Conservation (phyloP, 2,329 filamentous ascomycete genomes). For the Penicillium sp. region DNA sequence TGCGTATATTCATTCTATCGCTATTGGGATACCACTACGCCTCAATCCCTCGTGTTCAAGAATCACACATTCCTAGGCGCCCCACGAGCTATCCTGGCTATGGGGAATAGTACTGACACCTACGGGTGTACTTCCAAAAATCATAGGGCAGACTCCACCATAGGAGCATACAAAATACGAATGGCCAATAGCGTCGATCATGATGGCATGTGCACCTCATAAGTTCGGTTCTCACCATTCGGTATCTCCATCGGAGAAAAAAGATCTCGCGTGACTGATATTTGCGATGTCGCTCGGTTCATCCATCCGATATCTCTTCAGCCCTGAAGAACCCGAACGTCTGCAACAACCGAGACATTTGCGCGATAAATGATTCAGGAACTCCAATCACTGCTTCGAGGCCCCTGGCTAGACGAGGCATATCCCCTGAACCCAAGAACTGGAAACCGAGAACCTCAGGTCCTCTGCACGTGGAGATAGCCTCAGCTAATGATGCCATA, state of each 20-base stretch:
- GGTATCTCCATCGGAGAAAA: background rate
- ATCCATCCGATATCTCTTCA: background rate
- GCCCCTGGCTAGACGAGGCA: conserved; percentile 8
- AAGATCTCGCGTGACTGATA: background rate
- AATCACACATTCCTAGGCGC: background rate
- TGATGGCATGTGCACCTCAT: conserved; percentile 10
- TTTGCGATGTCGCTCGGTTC: background rate
- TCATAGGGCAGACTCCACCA: conserved; percentile 13
- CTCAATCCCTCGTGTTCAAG: conserved; percentile 1
- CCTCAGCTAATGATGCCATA: background rate
- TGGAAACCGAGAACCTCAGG: background rate
- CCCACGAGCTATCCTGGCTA: background rate
- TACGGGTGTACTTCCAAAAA: background rate
- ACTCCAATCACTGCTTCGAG: conserved; percentile 4
- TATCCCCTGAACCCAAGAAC: background rate
- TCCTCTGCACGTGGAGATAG: no score
- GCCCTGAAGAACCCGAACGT: background rate
- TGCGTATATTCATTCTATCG: no score
- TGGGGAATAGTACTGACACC: background rate
- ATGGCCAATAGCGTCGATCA: conserved; percentile 16
- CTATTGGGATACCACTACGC: background rate
- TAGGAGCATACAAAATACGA: conserved; percentile 6
- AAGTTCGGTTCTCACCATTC: conserved; percentile 1
- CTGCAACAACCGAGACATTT: conserved; percentile 4
- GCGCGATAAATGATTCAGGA: conserved; percentile 10